A percentile compares a stretch with the other conserved stretches of the same genome.
These are phyloP conservation scores for Orychophragmus violaceus DNA, from an alignment of 345 rosid species.

Conservation along the genomic window DNA sequence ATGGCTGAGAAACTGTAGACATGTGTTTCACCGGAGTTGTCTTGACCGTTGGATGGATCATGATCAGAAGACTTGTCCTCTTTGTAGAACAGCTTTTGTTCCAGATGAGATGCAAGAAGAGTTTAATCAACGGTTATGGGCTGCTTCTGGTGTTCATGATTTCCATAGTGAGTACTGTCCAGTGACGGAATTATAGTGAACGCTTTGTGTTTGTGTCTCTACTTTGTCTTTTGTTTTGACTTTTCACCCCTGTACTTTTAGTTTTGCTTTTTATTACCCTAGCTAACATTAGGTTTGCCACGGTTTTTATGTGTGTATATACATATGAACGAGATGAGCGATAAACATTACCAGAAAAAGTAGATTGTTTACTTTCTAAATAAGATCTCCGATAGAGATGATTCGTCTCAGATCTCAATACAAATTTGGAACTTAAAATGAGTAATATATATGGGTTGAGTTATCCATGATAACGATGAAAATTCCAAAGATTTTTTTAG, in stretches of 20 bases:
- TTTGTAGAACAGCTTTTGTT: slow-evolving; percentile 71
- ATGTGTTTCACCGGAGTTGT: slow-evolving; percentile 74
- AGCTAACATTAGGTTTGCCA: slow-evolving; percentile 28
- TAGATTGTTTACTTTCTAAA: not conserved
- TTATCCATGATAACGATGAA: too few relatives aligned
- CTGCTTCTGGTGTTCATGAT: slow-evolving; percentile 52
- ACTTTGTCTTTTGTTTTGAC: not conserved
- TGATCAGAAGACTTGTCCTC: slow-evolving; percentile 82
- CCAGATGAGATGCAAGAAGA: slow-evolving; percentile 82
- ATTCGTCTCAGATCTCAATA: not conserved
- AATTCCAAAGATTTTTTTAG: too few relatives aligned
- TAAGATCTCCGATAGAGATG: not conserved
- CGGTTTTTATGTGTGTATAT: slow-evolving; percentile 8
- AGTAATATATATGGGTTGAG: not conserved
- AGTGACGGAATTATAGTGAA: slow-evolving; percentile 31
- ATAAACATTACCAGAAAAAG: not conserved
- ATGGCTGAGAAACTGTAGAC: slow-evolving; percentile 70
- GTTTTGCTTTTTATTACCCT: not conserved
- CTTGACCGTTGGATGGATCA: slow-evolving; percentile 97
- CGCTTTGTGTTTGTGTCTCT: not conserved
- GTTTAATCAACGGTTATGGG: slow-evolving; percentile 79
- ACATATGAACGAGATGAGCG: slow-evolving; percentile 22
- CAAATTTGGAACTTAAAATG: too few relatives aligned
- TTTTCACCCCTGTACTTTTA: slow-evolving; percentile 24
- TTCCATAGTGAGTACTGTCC: slow-evolving; percentile 51